Base-by-base conservation (phyloP, 1,284 basidiomycete genomes). In the Flammula alnicola region DNA sequence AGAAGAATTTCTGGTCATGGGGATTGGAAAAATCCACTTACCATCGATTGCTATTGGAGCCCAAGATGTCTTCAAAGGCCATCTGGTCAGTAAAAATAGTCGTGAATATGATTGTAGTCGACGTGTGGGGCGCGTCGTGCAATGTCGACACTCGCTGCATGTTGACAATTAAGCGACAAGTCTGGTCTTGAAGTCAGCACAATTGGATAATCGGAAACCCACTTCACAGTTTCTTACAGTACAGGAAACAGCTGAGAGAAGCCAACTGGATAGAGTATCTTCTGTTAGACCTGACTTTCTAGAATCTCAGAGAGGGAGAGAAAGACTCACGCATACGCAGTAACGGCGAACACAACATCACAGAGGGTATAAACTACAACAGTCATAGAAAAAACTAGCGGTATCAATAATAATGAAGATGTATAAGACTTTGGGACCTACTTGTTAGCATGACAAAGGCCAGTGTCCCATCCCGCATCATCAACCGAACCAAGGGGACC, bases 131-230 rank as follows among this genome's bases (percentile, higher is more conserved):
- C 9, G 45, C 38, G n/a, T 50, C 44, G 17, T 39, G 43, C 22
- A 29, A 23, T 8, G 62, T 52, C 12, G 45, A 32, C 14, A 60
- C 49, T 4, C 50, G 52, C 39, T 66, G 60, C 54, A 67, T 55
- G 50, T 69, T 69, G 43, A 64, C 51, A 27, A 67, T 67, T 25
- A 67, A 47, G 10, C 67, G 57, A 48, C 64, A 66, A 39, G 64
- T 63, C 64, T 67, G 35, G 9, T 36, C 29, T 32, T 27, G 25
- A 36, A 22, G 16, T 14, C 20, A 42, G 20, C 26, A n/a, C n/a
- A 6, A 8, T 23, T 9, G 20, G 48, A 30, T 17, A 17, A 36
- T 23, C 20, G 41, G 7, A 49, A 27, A 41, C 11, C 16, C n/a
- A 26, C 2, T 17, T 22, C 16, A 23, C 7, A 20, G 17, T 27